phyloP scores from a whole-genome alignment of 768 basidiomycete species.

The Xerocomellus intermedius region DNA sequence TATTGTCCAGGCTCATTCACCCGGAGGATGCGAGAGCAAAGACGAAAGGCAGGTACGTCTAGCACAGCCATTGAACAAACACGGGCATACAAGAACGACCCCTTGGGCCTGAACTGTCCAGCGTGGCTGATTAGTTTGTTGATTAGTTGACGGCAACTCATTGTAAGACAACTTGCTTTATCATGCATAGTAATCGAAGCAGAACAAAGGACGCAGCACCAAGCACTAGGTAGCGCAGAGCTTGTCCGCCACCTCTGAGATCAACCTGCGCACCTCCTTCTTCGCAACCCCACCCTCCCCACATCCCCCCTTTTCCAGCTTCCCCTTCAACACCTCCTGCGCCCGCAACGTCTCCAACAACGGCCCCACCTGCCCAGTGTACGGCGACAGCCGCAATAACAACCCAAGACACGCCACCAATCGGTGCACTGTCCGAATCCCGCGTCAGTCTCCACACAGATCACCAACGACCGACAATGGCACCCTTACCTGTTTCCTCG shows the following conservation, averaged over 20 bases:
- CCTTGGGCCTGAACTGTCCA: no score
- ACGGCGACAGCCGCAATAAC: constrained; percentile 73
- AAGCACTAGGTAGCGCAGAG: constrained; percentile 30
- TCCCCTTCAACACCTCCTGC: constrained; percentile 52
- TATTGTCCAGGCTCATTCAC: no score
- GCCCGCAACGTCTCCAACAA: constrained; percentile 74
- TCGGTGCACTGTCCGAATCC: constrained; percentile 64
- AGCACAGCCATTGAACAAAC: no score
- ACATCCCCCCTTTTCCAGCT: constrained; percentile 53
- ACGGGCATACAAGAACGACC: no score
- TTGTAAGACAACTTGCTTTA: no score
- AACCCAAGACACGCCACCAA: constrained; percentile 76
- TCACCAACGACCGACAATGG: not conserved
- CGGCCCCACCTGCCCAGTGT: constrained; percentile 51
- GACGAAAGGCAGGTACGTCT: no score
- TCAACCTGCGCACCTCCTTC: constrained; percentile 62
- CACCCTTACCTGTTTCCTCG: constrained; percentile 82
- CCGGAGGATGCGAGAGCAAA: no score
- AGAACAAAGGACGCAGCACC: no score
- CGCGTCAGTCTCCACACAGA: not conserved
- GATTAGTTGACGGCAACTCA: no score
- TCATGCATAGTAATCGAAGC: no score
- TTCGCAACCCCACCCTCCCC: constrained; percentile 53
- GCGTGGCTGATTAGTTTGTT: no score
- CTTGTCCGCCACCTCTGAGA: constrained; percentile 58